Evolutionary conservation across 148 eudicot species (phyloP).

Genomic region (Silene latifolia): DNA sequence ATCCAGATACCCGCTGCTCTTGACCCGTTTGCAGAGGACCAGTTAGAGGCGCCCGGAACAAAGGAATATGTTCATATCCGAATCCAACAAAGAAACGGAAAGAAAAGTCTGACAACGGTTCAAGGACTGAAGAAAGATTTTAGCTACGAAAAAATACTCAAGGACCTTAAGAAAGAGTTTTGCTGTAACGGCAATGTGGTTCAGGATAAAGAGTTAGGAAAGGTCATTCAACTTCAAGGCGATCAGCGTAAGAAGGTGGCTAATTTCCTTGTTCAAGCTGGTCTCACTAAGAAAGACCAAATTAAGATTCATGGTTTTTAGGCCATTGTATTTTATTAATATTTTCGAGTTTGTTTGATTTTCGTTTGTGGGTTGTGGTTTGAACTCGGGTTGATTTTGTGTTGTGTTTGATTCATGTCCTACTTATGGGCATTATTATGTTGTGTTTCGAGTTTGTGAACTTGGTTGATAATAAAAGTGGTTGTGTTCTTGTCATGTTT

Average conservation of each 20-base stretch:
- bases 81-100: conserved; percentile 81
- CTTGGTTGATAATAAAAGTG: conserved; percentile 9
- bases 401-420: conserved; percentile 3
- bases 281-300: conserved; percentile 62
- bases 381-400: background rate
- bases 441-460: conserved; percentile 8
- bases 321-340: background rate
- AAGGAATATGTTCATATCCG: conserved; percentile 83
- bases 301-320: conserved; percentile 90
- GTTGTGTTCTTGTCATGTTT: background rate
- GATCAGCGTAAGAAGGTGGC: conserved; percentile 86
- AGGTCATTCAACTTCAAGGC: conserved; percentile 83
- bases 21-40: conserved; percentile 78
- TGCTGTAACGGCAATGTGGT: conserved; percentile 87
- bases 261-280: conserved; percentile 50
- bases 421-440: conserved; percentile 13
- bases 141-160: conserved; percentile 77
- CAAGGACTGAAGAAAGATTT: conserved; percentile 67
- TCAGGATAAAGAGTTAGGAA: conserved; percentile 71
- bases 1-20: conserved; percentile 55
- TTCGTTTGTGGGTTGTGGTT: conserved; percentile 16
- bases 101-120: conserved; percentile 74
- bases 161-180: conserved; percentile 70
- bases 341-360: background rate
- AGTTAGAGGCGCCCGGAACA: conserved; percentile 54